Conservation (phyloP, 495 filamentous ascomycete genomes). For the Halenospora varia region DNA sequence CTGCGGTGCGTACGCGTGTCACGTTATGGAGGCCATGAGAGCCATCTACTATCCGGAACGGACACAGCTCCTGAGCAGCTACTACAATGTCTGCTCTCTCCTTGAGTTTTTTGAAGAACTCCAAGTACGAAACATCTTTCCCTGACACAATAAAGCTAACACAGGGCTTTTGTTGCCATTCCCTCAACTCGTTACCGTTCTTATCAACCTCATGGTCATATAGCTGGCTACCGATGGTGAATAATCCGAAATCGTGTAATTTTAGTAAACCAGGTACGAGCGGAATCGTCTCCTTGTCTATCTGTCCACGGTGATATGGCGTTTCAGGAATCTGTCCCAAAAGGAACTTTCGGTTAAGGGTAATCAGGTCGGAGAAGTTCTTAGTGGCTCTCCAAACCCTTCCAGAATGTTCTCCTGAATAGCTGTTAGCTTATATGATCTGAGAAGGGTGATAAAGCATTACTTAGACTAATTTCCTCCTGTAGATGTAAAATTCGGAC, state of each 20-base stretch:
- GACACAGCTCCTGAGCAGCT: neutral
- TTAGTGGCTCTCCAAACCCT: neutral
- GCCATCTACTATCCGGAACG: neutral
- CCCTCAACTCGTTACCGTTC: neutral
- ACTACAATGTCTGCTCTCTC: conserved; percentile 1
- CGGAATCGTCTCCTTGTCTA: neutral
- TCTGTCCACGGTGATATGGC: neutral
- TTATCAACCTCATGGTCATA: conserved; percentile 1
- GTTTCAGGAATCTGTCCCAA: conserved; percentile 1
- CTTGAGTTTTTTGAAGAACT: conserved; percentile 2
- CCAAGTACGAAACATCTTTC: neutral
- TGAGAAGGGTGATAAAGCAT: neutral
- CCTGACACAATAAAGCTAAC: conserved; percentile 1
- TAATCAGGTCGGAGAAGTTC: conserved; percentile 1
- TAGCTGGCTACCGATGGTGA: neutral
- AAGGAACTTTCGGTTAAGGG: neutral
- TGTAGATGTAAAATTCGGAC: neutral
- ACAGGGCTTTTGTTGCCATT: neutral
- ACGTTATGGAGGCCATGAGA: neutral
- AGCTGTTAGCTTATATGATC: neutral
- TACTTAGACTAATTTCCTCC: neutral
- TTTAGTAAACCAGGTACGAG: conserved; percentile 2
- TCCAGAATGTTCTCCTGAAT: neutral
- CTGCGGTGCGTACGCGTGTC: neutral
- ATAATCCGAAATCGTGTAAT: conserved; percentile 3